Conservation (phyloP, 306 rosid genomes). For the Lagenaria siceraria region DNA sequence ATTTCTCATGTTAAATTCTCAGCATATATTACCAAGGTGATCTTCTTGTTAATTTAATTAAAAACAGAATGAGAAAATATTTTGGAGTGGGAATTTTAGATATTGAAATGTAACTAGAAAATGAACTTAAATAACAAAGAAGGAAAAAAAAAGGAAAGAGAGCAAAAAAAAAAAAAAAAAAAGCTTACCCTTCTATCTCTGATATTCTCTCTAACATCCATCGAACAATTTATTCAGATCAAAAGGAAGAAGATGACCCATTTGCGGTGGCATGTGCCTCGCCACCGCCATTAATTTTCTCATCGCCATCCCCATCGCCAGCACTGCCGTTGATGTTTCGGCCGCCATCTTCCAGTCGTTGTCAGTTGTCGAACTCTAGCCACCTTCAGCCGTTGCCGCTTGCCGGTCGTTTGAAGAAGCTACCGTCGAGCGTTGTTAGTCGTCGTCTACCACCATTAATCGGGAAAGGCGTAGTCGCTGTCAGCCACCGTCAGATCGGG, state of each 20-base stretch:
- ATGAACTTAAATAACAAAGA: too few relatives aligned
- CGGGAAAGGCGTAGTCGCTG: too few relatives aligned
- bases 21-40: neutral
- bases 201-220: conserved; percentile 1
- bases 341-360: conserved; percentile 22
- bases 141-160: neutral
- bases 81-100: conserved; percentile 2
- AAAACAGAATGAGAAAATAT: conserved; percentile 20
- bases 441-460: too few relatives aligned
- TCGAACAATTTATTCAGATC: conserved; percentile 16
- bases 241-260: conserved; percentile 92
- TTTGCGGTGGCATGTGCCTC: conserved; percentile 21
- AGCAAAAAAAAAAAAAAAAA: neutral
- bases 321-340: conserved; percentile 12
- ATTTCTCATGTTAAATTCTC: neutral
- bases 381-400: too few relatives aligned
- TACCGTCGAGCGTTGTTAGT: too few relatives aligned
- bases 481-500: too few relatives aligned
- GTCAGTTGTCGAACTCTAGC: too few relatives aligned
- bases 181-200: neutral
- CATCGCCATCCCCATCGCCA: conserved; percentile 5
- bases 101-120: neutral
- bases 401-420: too few relatives aligned
- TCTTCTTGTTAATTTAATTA: conserved; percentile 57
- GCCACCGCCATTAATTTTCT: neutral